Base-by-base conservation (phyloP, 345 rosid genomes). In the Salix suchowensis region DNA sequence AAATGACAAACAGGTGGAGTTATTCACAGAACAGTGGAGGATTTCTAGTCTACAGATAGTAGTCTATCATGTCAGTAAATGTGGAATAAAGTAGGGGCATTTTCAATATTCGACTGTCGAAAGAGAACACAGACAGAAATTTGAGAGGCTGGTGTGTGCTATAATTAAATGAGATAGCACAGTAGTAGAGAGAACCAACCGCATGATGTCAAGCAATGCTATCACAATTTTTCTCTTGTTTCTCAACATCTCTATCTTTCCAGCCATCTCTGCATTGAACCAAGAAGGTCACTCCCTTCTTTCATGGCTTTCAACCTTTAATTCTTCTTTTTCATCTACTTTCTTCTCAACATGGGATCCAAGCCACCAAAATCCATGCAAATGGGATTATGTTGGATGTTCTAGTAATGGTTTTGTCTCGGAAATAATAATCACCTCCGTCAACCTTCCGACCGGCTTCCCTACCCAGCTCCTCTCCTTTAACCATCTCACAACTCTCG, bases 281-380 rank as follows among this genome's bases (percentile, higher is more conserved):
- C 88, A 86, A 68, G 96, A 91, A 88, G 96, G 92, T n/a, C 83
- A 72, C 44, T 85, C 88, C 44, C 85, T 91, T 3, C 89, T 88
- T 73, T 89, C 95, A 79, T 91, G 95, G 96, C 89, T 91, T 74
- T 81, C 92, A 50, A 79, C 88, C 26, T 87, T 88, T 79, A 82
- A 86, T 78, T 85, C 89, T 71, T 84, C 91, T 14, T 72, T 82
- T 14, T 82, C 95, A 4, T 60, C 91, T 30, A 37, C 80, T 64
- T 83, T 84, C 77, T 89, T 89, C 89, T 79, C 95, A 68, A 87
- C 92, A 30, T 91, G 96, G 96, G 82, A 91, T 79, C 83, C 81
- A 37, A 44, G 62, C 77, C 87, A 88, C 87, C 84, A 68, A 12
- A 83, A 80, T 77, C 96, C 96, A 46, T 89, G 93, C 88, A 80